phyloP scores from a whole-genome alignment of 441 rosid genomes.

The Cnidoscolus chayamansa region DNA sequence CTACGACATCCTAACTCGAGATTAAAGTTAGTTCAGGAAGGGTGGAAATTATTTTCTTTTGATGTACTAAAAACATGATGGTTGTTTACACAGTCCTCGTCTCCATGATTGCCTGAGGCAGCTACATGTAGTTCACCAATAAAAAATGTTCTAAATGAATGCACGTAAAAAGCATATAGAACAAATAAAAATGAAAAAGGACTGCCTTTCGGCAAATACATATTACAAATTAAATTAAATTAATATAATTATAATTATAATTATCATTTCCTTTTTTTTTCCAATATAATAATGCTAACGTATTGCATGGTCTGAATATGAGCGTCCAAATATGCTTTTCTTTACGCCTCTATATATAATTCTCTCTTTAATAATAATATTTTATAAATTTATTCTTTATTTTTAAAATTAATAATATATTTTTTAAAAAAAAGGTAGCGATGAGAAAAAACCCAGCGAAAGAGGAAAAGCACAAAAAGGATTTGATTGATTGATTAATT shows the following conservation, averaged over 20 bases:
- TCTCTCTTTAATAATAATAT: too few relatives aligned
- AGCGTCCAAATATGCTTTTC: background rate
- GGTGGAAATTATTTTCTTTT: too few relatives aligned
- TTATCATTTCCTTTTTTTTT: background rate
- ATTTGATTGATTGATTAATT: conserved; percentile 6
- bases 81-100: background rate
- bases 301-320: background rate
- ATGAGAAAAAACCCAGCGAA: background rate
- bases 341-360: background rate
- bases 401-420: too few relatives aligned
- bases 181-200: background rate
- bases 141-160: background rate
- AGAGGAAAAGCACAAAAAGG: conserved; percentile 15
- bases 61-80: too few relatives aligned
- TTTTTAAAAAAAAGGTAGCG: background rate
- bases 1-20: background rate
- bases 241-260: background rate
- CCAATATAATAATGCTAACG: background rate
- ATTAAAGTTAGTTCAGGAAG: background rate
- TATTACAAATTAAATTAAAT: background rate
- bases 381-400: too few relatives aligned
- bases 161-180: background rate
- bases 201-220: conserved; percentile 4
- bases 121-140: background rate
- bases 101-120: background rate